Evolutionary conservation across 2,329 filamentous ascomycete genomes (phyloP).

Genomic region (Claviceps citrina): DNA sequence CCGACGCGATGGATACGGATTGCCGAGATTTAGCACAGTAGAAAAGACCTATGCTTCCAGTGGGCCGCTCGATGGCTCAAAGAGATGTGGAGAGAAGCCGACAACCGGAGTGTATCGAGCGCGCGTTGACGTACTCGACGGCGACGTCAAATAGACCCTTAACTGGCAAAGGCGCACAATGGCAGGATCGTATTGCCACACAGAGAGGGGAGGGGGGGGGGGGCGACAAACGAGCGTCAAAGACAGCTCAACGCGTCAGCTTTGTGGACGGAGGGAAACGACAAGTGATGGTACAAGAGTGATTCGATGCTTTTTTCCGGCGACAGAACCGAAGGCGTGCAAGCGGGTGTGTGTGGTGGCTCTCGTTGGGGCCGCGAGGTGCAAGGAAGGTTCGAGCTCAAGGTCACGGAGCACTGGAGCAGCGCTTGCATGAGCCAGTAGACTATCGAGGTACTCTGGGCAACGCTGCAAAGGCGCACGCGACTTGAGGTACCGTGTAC

Average conservation of each 20-base stretch:
- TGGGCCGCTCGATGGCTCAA: background rate
- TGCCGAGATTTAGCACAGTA: background rate
- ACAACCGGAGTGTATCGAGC: background rate
- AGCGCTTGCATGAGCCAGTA: conserved; percentile 5
- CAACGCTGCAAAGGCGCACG: conserved; percentile 1
- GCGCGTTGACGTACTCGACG: conserved; percentile 4
- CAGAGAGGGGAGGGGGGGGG: background rate
- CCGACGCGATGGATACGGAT: conserved; percentile 4
- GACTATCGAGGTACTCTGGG: conserved; percentile 8
- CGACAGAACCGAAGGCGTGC: background rate
- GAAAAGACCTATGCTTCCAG: background rate
- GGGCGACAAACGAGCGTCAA: conserved; percentile 4
- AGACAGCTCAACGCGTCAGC: background rate
- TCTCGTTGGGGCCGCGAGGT: conserved; percentile 9
- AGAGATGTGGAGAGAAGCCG: background rate
- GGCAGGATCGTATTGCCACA: conserved; percentile 2
- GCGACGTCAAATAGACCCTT: conserved; percentile 1
- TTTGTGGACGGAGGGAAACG: background rate
- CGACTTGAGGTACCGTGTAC: conserved; percentile 11
- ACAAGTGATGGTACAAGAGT: background rate
- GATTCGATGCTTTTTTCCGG: conserved; percentile 3
- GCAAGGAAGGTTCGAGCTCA: conserved; percentile 12
- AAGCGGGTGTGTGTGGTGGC: conserved; percentile 1
- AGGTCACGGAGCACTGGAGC: conserved; percentile 9
- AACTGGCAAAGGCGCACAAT: conserved; percentile 5